Evolutionary conservation across 352 stramenopile genomes (phyloP), one percentile per base, ranked within the genome.

Genomic region (Pythium dissimile): DNA sequence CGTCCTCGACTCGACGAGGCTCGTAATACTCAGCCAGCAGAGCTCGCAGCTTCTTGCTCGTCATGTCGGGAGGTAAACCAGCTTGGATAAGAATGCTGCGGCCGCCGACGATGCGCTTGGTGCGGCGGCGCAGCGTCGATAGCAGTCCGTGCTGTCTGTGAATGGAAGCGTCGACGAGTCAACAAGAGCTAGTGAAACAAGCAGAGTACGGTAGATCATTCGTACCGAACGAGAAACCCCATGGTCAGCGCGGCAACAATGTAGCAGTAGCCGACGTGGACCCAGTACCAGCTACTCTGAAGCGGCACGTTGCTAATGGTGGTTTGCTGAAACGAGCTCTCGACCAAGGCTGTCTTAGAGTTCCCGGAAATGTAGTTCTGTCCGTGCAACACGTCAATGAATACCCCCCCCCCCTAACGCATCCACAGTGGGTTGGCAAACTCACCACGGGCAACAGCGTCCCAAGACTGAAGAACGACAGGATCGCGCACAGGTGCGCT

Each of bases 251-350:
- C 72, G 5, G 73, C 81, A 5, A 89, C 73, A 9, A 89, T 11
- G 56, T 93, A 93, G 59, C 77, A 89, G 37, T 91, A 91, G 11
- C 50, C 77, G 3, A 93, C 83, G 50, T 93, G 83, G 11, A 64
- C 67, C 83, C 83, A 93, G 57, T 84, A 87, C 80, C 83, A 93
- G 37, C 83, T 51, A 51, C 83, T 93, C 42, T 81, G 71, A 0
- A 93, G 64, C 20, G 83, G 83, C 16, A 93, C 83, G 47, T 93
- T 93, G 48, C 83, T 89, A 43, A 89, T 81, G n/a, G 83, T 93
- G 20, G 78, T 89, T 35, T 80, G 71, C 66, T 89, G 77, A 51
- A 88, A 93, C 27, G 77, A 84, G 26, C 74, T 70, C 12, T 62
- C 60, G 5, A 57, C 52, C 20, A 70, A 62, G 6, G 72, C 61